Base-by-base conservation (phyloP, 805 yeast genomes). In the Saccharomyces paradoxus region DNA sequence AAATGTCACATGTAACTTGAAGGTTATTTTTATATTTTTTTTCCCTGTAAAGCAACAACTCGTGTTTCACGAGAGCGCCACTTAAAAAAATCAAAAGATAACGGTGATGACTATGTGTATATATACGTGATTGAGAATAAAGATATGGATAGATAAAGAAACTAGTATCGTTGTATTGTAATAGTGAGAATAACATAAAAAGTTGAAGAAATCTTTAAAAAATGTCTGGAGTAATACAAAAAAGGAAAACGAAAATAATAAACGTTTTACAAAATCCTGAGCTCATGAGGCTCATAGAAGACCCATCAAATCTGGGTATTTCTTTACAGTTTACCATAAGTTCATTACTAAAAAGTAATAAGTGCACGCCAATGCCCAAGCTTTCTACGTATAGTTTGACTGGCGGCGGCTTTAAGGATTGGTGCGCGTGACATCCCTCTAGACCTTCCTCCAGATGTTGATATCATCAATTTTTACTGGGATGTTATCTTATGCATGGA, bases 391-490 rank as follows among this genome's bases (percentile, higher is more conserved):
- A 67, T 50, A 58, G 64, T 32, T 44, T 57, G 50, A 53, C 61
- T 28, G 46, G 31, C 32, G 59, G 52, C 41, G 67, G 67, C n/a
- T 66, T 60, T 51, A 56, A 57, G 26, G 63, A 63, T 57, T 68
- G 71, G 71, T 58, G 52, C 59, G 69, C 70, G 70, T 68, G 69
- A 66, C 71, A 63, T 55, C 58, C 58, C 57, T 50, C 46, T 37
- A 27, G 21, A 51, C 46, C 8, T 50, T 26, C 24, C 31, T 9
- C n/a, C 32, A 8, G 32, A 46, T 12, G n/a, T 26, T 31, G 50
- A 53, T 8, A 17, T 29, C 44, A 31, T 31, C 46, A 69, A 69
- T 52, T 61, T 65, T 21, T 66, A 66, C 55, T 69, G 72, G 72
- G 67, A 68, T 56, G 55, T 66, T 10, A 64, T 69, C 4, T 49